A percentile compares a stretch with the other conserved stretches of the same genome.
Evolutionary conservation across 441 rosid genomes (phyloP).

Genomic region (Corymbia citriodora): DNA sequence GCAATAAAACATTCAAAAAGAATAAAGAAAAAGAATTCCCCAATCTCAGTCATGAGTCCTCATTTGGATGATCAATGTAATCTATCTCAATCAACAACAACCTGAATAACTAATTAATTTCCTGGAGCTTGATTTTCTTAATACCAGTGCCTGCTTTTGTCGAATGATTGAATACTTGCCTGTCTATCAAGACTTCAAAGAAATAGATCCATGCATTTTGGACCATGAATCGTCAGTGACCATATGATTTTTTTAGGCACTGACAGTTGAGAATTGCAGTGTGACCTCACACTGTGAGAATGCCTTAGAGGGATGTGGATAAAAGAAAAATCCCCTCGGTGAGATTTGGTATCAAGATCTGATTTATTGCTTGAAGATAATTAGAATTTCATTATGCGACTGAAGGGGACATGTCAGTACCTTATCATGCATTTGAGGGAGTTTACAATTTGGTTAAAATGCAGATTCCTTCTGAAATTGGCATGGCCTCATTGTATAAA

Average conservation of each 20-base stretch:
- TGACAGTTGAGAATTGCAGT: neutral
- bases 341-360: neutral
- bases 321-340: neutral
- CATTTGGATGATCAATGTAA: neutral
- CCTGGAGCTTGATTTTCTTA: neutral
- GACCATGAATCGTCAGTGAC: neutral
- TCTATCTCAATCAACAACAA: neutral
- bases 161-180: neutral
- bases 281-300: neutral
- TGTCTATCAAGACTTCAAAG: neutral
- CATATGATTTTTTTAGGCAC: neutral
- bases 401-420: neutral
- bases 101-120: neutral
- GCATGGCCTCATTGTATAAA: neutral
- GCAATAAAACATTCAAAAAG: neutral
- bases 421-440: neutral
- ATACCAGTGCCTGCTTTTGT: neutral
- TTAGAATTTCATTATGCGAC: neutral
- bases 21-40: neutral
- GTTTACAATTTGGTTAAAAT: neutral
- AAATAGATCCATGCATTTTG: neutral
- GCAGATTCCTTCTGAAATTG: neutral
- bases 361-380: neutral
- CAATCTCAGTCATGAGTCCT: neutral
- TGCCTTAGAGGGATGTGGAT: neutral